Evolutionary conservation across 768 basidiomycete genomes (phyloP).

Genomic region (Hypholoma sublateritium): DNA sequence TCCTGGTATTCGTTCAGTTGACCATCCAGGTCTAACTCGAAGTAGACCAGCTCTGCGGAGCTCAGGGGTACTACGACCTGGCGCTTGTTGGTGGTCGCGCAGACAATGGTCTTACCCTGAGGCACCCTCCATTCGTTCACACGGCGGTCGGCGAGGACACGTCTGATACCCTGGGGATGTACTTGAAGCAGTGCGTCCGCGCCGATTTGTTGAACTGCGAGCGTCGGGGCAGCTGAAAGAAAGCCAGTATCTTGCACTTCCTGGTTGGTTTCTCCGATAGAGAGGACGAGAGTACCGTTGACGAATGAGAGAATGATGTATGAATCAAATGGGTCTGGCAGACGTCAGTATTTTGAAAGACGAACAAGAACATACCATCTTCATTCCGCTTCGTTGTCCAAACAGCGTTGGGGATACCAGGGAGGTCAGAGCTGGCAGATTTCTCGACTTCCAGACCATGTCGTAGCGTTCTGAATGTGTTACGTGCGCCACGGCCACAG

Average conservation of each 20-base stretch:
- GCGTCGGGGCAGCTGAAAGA: conserved; percentile 92
- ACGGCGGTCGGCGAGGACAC: conserved; percentile 85
- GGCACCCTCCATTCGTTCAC: conserved; percentile 97
- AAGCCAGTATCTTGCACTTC: conserved; percentile 99
- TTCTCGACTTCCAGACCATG: conserved; percentile 97
- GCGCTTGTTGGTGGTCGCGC: conserved; percentile 93
- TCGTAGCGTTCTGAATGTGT: conserved; percentile 83
- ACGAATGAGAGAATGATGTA: conserved; percentile 99
- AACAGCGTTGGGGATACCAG: conserved; percentile 96
- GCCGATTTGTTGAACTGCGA: conserved; percentile 98
- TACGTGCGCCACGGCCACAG: conserved; percentile 87
- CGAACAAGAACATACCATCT: conserved; percentile 63
- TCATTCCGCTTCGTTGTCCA: conserved; percentile 94
- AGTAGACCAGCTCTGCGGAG: conserved; percentile 97
- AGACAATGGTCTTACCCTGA: conserved; percentile 82
- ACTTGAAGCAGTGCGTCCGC: conserved; percentile 93
- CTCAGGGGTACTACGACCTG: conserved; percentile 96
- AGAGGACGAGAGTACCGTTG: conserved; percentile 94
- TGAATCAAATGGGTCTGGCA: conserved; percentile 86
- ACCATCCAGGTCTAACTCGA: conserved; percentile 94
- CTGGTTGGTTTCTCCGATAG: conserved; percentile 97
- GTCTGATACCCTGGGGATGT: conserved; percentile 94
- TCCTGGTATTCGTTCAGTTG: conserved; percentile 98
- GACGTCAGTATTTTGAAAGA: neutral
- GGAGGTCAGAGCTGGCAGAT: conserved; percentile 91